Conservation (phyloP, 2,329 filamentous ascomycete species). For the Fusarium albosuccineum region DNA sequence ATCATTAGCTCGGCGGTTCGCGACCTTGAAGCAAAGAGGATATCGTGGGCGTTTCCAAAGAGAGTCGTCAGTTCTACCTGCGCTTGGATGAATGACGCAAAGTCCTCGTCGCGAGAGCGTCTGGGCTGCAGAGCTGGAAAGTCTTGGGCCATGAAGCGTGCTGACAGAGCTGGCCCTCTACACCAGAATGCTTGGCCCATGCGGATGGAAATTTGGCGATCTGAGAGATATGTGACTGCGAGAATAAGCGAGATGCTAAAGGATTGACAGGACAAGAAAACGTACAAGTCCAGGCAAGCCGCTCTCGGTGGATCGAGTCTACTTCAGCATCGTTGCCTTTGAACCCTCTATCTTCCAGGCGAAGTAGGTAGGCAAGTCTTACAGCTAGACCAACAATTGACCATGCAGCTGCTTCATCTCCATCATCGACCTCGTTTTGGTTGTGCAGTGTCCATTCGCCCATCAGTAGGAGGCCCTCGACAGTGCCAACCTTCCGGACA, state of each 20-base stretch:
- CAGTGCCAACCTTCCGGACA: constrained; percentile 15
- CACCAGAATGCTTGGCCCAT: constrained; percentile 31
- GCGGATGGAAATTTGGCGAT: constrained; percentile 6
- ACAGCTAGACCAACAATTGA: constrained; percentile 19
- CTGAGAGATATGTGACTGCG: neutral
- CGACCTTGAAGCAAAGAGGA: constrained; percentile 20
- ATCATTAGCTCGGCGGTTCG: constrained; percentile 28
- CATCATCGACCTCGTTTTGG: constrained; percentile 17
- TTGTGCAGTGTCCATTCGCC: constrained; percentile 27
- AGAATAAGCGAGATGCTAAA: neutral
- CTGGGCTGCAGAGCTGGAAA: constrained; percentile 22
- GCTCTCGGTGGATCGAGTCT: neutral
- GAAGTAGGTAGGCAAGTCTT: neutral
- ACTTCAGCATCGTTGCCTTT: neutral
- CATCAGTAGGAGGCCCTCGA: constrained; percentile 22
- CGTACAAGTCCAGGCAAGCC: constrained; percentile 3
- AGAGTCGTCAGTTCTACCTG: constrained; percentile 23
- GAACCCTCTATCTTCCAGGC: neutral
- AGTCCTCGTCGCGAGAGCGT: constrained; percentile 19
- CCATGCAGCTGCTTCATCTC: constrained; percentile 22
- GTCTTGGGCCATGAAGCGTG: constrained; percentile 22
- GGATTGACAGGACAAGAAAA: rapidly evolving
- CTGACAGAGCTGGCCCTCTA: constrained; percentile 23
- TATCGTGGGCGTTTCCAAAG: constrained; percentile 28
- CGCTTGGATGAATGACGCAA: constrained; percentile 23